Base-by-base conservation (phyloP, 2,329 filamentous ascomycete genomes). In the Aspergillus caelatus region DNA sequence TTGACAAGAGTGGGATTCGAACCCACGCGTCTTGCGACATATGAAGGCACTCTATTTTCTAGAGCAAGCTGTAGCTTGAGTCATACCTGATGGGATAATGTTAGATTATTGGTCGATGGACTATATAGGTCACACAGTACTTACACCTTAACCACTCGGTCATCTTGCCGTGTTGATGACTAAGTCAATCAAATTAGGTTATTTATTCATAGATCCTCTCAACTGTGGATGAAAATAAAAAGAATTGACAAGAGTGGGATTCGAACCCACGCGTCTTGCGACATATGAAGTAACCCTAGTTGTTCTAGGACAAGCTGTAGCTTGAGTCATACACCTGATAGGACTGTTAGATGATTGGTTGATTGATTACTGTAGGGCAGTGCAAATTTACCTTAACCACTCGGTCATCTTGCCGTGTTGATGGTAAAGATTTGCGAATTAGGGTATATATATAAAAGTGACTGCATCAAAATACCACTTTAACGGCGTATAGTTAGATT, bases 1-100 rank as follows among this genome's bases (percentile, higher is more conserved):
- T n/a, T n/a, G 48, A 52, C 48, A 52, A 52, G 48, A 52, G 48
- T 52, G 48, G 48, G 48, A 52, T 52, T 52, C 48, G 48, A 52
- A 52, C 48, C 48, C 48, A 52, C 48, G 48, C 48, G 48, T 21
- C 48, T 52, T 52, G 26, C 48, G 48, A 21, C 48, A 52, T 30
- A 6, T 11, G 48, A 52, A 52, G 26, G 1, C 26, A 34, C 16
- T 28, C 48, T 34, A 11, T 52, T n/a, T 2, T 11, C 45, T 26
- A 52, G 48, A 19, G 11, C 28, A 52, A 52, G 48, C 8, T 7
- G 3, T n/a, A n/a, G 28, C 48, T 52, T 52, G 48, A 52, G 48
- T 52, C 48, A 28, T 14, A 28, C 32, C 32, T 34, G 9, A 30
- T 30, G 9, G 8, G 28, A 1, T 30, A 30, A 30, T 8, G 28